Evolutionary conservation across 169 alveolate species (phyloP), one percentile per base, ranked within the genome.

Genomic region (Cryptosporidium ubiquitum): DNA sequence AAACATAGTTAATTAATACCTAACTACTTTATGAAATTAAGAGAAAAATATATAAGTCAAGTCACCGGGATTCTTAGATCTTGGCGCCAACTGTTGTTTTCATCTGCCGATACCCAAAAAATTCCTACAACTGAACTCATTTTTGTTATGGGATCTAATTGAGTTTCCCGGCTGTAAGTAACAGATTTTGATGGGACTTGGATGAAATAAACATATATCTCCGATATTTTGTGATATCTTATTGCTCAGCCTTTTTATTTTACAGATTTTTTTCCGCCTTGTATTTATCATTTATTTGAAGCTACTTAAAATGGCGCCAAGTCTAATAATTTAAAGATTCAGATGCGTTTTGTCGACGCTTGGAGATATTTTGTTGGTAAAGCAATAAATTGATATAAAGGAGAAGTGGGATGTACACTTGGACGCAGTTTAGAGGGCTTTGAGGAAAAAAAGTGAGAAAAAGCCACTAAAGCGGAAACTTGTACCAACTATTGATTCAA

Each of bases 331-430:
- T 79, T 35, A 61, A 79, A 79, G 89, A 79, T 79, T 79, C 37
- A 73, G 37, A 68, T 79, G 89, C 89, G 89, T 79, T 29, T 61
- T 79, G 89, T 79, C 89, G 74, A 79, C 89, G 40, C 71, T 40
- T 51, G 70, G 51, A 44, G 33, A 49, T 12, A 37, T 16, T 68
- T 14, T 14, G 39, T 31, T 26, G 79, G 0, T 12, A 40, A 68
- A 68, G 37, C 55, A 9, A 68, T 68, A 40, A 23, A 55, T 55
- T 55, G 66, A 55, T 23, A 55, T 3, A n/a, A 55, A 55, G 66
- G 66, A 7, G 39, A 55, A 55, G 66, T 55, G 66, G 66, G 66
- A 55, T 55, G 29, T 26, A 55, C 66, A 55, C 35, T 26, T 55
- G 35, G 10, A 55, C 35, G 5, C 66, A 55, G 66, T 23, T 55